A percentile compares a stretch with the other conserved stretches of the same genome.
These are phyloP conservation scores for Pythium sukuiense DNA, from an alignment of 352 stramenopile genomes.

Conservation along the genomic window DNA sequence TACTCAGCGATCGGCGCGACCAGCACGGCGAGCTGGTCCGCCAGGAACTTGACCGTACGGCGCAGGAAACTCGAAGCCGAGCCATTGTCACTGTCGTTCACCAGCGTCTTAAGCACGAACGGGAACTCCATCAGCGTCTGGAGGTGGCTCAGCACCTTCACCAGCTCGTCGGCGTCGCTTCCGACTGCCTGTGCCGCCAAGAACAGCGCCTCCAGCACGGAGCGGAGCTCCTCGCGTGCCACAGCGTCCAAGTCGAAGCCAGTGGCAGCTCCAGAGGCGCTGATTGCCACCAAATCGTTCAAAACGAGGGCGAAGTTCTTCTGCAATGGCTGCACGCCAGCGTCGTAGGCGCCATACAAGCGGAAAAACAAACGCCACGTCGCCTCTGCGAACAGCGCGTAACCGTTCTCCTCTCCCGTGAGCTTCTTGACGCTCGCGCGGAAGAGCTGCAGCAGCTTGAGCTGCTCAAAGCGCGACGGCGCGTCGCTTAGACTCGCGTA, in stretches of 20 bases:
- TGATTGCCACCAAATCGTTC: slow-evolving; percentile 15
- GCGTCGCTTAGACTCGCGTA: slow-evolving; percentile 39
- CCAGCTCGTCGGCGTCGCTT: slow-evolving; percentile 29
- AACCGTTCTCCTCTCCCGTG: slow-evolving; percentile 21
- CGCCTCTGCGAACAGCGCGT: slow-evolving; percentile 32
- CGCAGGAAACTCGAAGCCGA: slow-evolving; percentile 26
- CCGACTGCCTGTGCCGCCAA: slow-evolving; percentile 2
- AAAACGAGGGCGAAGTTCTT: slow-evolving; percentile 67
- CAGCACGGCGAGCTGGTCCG: slow-evolving; percentile 40
- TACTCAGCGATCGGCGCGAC: slow-evolving; percentile 28
- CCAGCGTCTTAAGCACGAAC: slow-evolving; percentile 47
- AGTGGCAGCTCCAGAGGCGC: not conserved
- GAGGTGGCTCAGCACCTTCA: slow-evolving; percentile 49
- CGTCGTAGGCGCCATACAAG: slow-evolving; percentile 41
- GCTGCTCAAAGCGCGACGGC: slow-evolving; percentile 55
- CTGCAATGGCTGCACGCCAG: slow-evolving; percentile 37
- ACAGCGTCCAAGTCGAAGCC: slow-evolving; percentile 17
- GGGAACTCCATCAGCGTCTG: slow-evolving; percentile 63
- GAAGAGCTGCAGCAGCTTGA: slow-evolving; percentile 76
- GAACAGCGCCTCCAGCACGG: slow-evolving; percentile 40
- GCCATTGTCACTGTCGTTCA: slow-evolving; percentile 26
- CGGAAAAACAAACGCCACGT: slow-evolving; percentile 64
- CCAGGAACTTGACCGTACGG: slow-evolving; percentile 53
- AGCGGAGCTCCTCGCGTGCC: slow-evolving; percentile 41
- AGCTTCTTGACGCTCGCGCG: slow-evolving; percentile 53